Evolutionary conservation across 2,329 filamentous ascomycete species (phyloP).

Genomic region (Cytospora leucostoma): DNA sequence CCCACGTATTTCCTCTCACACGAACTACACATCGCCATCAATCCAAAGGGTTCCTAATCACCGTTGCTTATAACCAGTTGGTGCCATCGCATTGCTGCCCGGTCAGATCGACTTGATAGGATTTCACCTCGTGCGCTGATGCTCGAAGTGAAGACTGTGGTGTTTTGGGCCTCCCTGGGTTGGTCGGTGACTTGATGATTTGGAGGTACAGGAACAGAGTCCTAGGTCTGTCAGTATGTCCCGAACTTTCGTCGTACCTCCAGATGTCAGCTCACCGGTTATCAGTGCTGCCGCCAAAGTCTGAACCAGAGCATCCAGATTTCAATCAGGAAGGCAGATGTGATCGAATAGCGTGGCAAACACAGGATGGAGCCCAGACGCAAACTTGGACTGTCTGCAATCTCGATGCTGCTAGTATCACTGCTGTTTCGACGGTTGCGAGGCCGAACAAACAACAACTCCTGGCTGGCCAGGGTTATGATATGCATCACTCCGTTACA

Average conservation of each 20-base stretch:
- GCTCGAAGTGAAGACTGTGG: constrained; percentile 3
- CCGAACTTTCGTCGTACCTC: not conserved
- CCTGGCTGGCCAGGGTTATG: not conserved
- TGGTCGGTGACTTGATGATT: no score
- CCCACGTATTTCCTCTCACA: constrained; percentile 25
- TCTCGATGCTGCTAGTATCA: not conserved
- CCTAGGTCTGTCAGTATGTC: no score
- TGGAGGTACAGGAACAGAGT: no score
- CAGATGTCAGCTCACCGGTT: not conserved
- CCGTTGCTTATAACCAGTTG: constrained; percentile 27
- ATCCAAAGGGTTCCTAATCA: constrained; percentile 29
- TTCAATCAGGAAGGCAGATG: not conserved
- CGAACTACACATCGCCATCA: constrained; percentile 31
- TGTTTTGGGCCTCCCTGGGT: not conserved
- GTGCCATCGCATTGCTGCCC: not conserved
- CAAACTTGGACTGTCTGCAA: no score
- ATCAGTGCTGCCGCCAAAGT: not conserved
- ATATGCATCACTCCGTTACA: not conserved
- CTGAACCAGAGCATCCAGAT: not conserved
- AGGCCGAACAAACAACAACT: not conserved
- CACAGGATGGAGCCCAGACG: no score
- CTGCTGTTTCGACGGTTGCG: not conserved
- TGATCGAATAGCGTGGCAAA: not conserved
- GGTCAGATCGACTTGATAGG: not conserved
- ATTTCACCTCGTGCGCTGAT: not conserved